Evolutionary conservation across 192 early-diverging fungal genomes (phyloP).

Genomic region (Linnemannia schmuckeri): DNA sequence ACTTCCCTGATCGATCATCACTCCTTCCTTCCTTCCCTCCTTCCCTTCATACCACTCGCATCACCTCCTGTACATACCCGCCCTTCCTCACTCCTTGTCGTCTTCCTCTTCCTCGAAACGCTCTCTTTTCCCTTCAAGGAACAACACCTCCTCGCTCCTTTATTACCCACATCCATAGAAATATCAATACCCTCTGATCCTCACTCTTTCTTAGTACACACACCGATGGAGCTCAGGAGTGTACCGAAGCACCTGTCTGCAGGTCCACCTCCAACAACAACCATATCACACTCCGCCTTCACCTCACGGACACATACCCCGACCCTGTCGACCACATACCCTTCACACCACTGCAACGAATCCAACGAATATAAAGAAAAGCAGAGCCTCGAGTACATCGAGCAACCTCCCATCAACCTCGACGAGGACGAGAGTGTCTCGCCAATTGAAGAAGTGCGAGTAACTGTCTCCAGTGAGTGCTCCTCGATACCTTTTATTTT

Average conservation of each 20-base stretch:
- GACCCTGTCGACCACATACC: background rate
- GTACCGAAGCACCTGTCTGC: constrained; percentile 1
- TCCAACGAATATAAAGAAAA: background rate
- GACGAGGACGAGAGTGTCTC: constrained; percentile 42
- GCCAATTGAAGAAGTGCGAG: constrained; percentile 58
- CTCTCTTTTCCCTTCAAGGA: background rate
- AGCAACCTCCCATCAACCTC: constrained; percentile 16
- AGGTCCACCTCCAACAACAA: background rate
- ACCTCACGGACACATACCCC: background rate
- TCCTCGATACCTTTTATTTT: background rate
- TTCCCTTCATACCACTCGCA: background rate
- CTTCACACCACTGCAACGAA: too few relatives aligned
- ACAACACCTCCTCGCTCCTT: background rate
- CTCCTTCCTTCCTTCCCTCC: background rate
- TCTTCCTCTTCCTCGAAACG: background rate
- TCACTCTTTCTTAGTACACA: background rate
- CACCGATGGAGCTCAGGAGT: background rate
- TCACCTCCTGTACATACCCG: background rate
- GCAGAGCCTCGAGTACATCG: constrained; percentile 14
- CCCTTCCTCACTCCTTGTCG: background rate
- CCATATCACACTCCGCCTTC: background rate
- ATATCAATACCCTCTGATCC: background rate
- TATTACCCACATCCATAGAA: too few relatives aligned
- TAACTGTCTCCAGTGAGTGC: constrained; percentile 49
- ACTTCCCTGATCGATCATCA: background rate